Conservation (phyloP, 306 rosid species). For the Erythrophleum fordii region DNA sequence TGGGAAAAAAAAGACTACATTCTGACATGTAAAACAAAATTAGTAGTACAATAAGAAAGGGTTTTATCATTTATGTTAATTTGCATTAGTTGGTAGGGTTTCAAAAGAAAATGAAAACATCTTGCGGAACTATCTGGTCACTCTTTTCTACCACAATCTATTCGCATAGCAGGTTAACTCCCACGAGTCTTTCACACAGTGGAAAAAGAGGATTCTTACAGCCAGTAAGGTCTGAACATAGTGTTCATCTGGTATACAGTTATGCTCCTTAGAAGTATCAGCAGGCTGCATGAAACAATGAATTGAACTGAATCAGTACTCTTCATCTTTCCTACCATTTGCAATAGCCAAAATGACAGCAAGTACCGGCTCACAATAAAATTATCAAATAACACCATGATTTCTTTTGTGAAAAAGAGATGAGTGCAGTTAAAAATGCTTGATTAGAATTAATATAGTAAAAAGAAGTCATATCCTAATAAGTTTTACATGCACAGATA, state of each 20-base stretch:
- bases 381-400: slow-evolving; percentile 17
- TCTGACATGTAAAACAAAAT: background rate
- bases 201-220: slow-evolving; percentile 56
- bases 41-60: background rate
- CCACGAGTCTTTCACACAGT: background rate
- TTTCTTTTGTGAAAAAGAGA: slow-evolving; percentile 2
- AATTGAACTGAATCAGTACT: slow-evolving; percentile 23
- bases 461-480: background rate
- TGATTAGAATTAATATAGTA: background rate
- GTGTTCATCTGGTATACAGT: slow-evolving; percentile 98
- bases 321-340: slow-evolving; percentile 28
- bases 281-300: slow-evolving; percentile 69
- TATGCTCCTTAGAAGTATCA: slow-evolving; percentile 83
- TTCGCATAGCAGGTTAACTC: background rate
- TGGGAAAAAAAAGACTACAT: background rate
- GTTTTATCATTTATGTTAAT: background rate
- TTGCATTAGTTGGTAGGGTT: background rate
- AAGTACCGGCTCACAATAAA: slow-evolving; percentile 27
- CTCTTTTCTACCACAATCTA: background rate
- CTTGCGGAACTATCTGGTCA: background rate
- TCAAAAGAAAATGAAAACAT: background rate
- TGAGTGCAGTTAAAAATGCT: background rate
- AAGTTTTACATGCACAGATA: slow-evolving; percentile 25
- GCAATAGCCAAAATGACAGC: slow-evolving; percentile 17
- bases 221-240: slow-evolving; percentile 92